phyloP scores from a whole-genome alignment of 1,284 basidiomycete genomes.

The Ganoderma boninense region DNA sequence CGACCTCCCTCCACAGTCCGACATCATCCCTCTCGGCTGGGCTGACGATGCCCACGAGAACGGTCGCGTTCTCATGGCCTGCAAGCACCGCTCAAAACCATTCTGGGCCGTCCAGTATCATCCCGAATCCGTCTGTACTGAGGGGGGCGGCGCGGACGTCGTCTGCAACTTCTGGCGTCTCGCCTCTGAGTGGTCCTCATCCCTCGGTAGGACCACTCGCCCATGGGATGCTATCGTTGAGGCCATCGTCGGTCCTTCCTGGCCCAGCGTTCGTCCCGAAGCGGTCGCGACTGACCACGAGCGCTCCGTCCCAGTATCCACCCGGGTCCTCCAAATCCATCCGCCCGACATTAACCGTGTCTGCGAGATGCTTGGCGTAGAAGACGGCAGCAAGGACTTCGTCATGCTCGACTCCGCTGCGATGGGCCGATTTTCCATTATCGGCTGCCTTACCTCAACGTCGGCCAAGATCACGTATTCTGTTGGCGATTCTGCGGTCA shows the following conservation, averaged over 20 bases:
- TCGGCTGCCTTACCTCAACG: conserved; percentile 61
- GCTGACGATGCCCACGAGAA: conserved; percentile 71
- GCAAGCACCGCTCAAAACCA: conserved; percentile 71
- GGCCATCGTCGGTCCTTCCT: conserved; percentile 54
- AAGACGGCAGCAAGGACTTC: conserved; percentile 67
- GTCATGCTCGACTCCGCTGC: conserved; percentile 79
- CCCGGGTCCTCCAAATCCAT: conserved; percentile 51
- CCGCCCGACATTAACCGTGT: conserved; percentile 52
- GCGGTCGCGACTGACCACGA: conserved; percentile 21
- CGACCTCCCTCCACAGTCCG: conserved; percentile 50
- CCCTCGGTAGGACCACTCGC: conserved; percentile 45
- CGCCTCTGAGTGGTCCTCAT: conserved; percentile 61
- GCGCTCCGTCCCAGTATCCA: conserved; percentile 44
- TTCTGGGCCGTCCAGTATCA: conserved; percentile 98
- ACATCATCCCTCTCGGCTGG: conserved; percentile 73
- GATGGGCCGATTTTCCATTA: conserved; percentile 75
- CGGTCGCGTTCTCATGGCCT: conserved; percentile 74
- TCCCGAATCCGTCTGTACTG: conserved; percentile 83
- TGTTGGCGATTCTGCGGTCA: conserved; percentile 58
- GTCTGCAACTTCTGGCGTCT: conserved; percentile 77
- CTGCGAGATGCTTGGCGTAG: conserved; percentile 68
- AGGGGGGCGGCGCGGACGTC: conserved; percentile 68
- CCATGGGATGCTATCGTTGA: conserved; percentile 51
- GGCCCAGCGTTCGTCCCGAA: conserved; percentile 56
- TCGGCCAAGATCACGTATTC: conserved; percentile 67